phyloP scores from a whole-genome alignment of 2,329 filamentous ascomycete species.

The Cladosporium sp. region DNA sequence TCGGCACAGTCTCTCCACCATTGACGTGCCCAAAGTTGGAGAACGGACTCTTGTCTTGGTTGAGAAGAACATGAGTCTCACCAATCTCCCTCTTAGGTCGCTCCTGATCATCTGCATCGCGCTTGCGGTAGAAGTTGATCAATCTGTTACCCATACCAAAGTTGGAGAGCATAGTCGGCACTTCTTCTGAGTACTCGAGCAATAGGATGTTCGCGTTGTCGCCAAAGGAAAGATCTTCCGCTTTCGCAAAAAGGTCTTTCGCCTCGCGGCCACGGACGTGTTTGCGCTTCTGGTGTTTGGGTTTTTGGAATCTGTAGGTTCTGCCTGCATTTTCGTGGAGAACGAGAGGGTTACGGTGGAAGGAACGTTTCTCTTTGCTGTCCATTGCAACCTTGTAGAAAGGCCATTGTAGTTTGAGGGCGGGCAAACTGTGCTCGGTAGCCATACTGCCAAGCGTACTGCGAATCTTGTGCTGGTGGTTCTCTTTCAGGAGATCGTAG shows the following conservation, averaged over 20 bases:
- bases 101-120: slow-evolving; percentile 72
- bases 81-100: slow-evolving; percentile 81
- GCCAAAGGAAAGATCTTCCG: slow-evolving; percentile 74
- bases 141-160: slow-evolving; percentile 96
- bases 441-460: slow-evolving; percentile 86
- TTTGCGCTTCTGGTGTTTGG: slow-evolving; percentile 75
- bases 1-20: slow-evolving; percentile 83
- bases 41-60: slow-evolving; percentile 94
- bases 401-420: slow-evolving; percentile 86
- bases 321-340: slow-evolving; percentile 62
- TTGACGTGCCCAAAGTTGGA: slow-evolving; percentile 92
- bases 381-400: slow-evolving; percentile 89
- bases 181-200: slow-evolving; percentile 94
- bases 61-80: slow-evolving; percentile 82
- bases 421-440: slow-evolving; percentile 93
- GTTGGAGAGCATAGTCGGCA: slow-evolving; percentile 87
- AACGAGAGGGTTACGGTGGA: slow-evolving; percentile 77
- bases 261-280: slow-evolving; percentile 76
- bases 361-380: slow-evolving; percentile 71
- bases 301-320: slow-evolving; percentile 70
- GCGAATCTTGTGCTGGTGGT: slow-evolving; percentile 92
- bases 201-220: slow-evolving; percentile 88
- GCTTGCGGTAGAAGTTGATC: slow-evolving; percentile 94
- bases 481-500: slow-evolving; percentile 94
- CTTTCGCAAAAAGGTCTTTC: slow-evolving; percentile 74